Percentiles rank a stretch among this genome's conserved stretches.
Conservation (phyloP, 139 green algal genomes). For the Closterium sp. region DNA sequence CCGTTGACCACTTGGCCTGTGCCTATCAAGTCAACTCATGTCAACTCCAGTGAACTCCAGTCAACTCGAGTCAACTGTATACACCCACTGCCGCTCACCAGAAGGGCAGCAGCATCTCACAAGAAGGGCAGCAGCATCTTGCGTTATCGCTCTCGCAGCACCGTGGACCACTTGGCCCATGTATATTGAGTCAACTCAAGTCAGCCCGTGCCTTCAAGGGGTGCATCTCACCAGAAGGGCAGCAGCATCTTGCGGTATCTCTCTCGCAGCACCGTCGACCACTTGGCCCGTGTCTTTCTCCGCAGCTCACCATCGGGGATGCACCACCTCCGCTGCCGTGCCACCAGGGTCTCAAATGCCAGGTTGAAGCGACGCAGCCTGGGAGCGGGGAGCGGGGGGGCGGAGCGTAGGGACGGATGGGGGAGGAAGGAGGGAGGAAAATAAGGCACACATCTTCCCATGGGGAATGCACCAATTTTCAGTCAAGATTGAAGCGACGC, state of each 20-base stretch:
- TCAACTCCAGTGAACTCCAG: neutral
- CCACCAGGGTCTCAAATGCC: conserved; percentile 30
- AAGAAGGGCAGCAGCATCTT: neutral
- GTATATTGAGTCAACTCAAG: no score
- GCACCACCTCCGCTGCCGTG: conserved; percentile 22
- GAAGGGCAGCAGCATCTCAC: no score
- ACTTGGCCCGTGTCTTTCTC: neutral
- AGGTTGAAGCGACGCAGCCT: conserved; percentile 32
- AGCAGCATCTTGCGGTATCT: conserved; percentile 7
- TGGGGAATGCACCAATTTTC: conserved; percentile 50
- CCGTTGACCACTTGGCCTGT: neutral
- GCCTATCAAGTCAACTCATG: neutral
- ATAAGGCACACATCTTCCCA: neutral
- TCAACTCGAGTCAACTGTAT: neutral
- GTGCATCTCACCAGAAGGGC: neutral
- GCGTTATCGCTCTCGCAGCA: no score
- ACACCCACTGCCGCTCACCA: no score
- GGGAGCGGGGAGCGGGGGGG: neutral
- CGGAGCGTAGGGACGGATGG: no score
- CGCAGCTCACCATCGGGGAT: conserved; percentile 45
- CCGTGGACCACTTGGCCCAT: no score
- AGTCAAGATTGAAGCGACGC: conserved; percentile 30
- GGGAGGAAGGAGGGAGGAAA: no score
- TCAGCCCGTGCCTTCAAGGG: no score
- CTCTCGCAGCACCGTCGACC: neutral